phyloP scores from a whole-genome alignment of 257 asterid species.

The Perilla frutescens region DNA sequence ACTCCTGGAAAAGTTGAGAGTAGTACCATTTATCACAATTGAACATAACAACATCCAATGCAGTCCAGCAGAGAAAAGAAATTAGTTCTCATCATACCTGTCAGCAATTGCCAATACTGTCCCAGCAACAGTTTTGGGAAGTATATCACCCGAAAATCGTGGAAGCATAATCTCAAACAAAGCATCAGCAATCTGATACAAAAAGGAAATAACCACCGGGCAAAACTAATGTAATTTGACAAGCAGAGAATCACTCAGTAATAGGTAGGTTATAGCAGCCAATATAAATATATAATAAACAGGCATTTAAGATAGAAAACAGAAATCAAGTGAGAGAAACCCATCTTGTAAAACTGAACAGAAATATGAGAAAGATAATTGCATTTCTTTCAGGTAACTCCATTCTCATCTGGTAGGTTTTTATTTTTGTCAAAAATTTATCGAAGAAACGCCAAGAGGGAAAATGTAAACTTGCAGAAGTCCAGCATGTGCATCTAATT shows the following conservation, averaged over 20 bases:
- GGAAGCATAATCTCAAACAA: slow-evolving; percentile 88
- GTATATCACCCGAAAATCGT: slow-evolving; percentile 84
- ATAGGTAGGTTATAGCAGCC: slow-evolving; percentile 18
- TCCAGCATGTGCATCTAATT: slow-evolving; percentile 24
- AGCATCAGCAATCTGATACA: slow-evolving; percentile 83
- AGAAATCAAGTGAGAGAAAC: slow-evolving; percentile 7
- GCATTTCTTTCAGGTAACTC: slow-evolving; percentile 19
- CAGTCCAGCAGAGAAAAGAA: slow-evolving; percentile 11
- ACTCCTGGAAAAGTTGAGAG: slow-evolving; percentile 13
- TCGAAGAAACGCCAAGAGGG: not conserved
- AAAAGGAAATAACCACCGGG: slow-evolving; percentile 30
- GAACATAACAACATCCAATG: slow-evolving; percentile 14
- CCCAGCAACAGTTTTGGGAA: slow-evolving; percentile 93
- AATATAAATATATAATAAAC: slow-evolving; percentile 6
- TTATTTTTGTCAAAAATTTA: slow-evolving; percentile 12
- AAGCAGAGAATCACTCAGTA: not conserved
- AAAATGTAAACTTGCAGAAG: slow-evolving; percentile 18
- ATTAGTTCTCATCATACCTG: slow-evolving; percentile 53
- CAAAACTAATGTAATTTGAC: slow-evolving; percentile 25
- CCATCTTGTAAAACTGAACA: slow-evolving; percentile 21
- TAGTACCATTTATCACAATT: slow-evolving; percentile 6
- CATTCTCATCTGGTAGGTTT: not conserved
- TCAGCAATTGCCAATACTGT: slow-evolving; percentile 80
- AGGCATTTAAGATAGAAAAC: slow-evolving; percentile 23
- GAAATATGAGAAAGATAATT: slow-evolving; percentile 3